Conservation (phyloP, 176 grass and related monocot species). For the Canna indica region DNA sequence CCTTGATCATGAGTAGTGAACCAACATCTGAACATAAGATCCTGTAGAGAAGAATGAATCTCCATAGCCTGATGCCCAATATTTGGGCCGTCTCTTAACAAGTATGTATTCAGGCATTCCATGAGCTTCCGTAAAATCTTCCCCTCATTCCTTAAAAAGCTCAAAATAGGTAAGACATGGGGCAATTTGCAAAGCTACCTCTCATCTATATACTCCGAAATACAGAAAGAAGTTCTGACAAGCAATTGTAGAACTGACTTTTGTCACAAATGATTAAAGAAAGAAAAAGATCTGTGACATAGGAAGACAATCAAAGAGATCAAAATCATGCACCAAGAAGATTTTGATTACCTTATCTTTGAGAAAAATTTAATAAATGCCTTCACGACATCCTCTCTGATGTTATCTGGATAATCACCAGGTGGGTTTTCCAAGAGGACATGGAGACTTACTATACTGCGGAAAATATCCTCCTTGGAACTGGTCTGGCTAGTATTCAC, state of each 20-base stretch:
- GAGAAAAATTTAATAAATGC: conserved; percentile 53
- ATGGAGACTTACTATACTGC: conserved; percentile 51
- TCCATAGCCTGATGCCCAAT: conserved; percentile 62
- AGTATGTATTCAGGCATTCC: conserved; percentile 76
- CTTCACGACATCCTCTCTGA: conserved; percentile 55
- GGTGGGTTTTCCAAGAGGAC: conserved; percentile 81
- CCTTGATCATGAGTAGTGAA: conserved; percentile 51
- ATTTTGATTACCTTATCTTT: conserved; percentile 33
- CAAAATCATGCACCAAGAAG: conserved; percentile 13
- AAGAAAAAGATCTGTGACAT: conserved; percentile 4
- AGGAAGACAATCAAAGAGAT: conserved; percentile 5
- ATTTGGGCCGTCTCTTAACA: conserved; percentile 84
- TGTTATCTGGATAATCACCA: conserved; percentile 60
- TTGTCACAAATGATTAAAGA: conserved; percentile 6
- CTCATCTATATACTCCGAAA: conserved; percentile 20
- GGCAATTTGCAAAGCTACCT: neutral
- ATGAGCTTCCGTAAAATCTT: conserved; percentile 80
- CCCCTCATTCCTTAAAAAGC: conserved; percentile 50
- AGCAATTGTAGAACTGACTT: conserved; percentile 1
- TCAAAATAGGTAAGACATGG: conserved; percentile 17
- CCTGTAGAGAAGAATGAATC: conserved; percentile 63
- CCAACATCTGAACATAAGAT: conserved; percentile 63
- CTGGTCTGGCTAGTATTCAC: conserved; percentile 33
- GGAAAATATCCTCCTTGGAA: conserved; percentile 76
- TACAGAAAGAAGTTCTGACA: neutral